These are phyloP conservation scores for Euclidium syriacum DNA, from an alignment of 345 rosid species.

Conservation along the genomic window DNA sequence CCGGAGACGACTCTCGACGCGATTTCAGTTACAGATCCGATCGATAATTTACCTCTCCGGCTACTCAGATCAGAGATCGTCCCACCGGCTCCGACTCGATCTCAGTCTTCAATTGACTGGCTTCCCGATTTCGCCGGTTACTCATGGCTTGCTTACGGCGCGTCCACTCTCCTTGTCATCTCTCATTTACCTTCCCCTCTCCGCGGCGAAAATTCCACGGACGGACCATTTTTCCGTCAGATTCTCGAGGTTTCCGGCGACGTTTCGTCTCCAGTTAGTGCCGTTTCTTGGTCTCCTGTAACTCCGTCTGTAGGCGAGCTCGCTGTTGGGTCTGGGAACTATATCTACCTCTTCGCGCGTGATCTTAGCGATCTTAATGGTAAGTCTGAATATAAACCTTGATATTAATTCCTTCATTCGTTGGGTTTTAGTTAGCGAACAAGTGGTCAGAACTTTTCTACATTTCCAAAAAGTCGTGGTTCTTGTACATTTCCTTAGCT, in stretches of 20 bases:
- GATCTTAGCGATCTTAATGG: constrained; percentile 45
- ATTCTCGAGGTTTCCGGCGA: constrained; percentile 56
- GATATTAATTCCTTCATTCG: background rate
- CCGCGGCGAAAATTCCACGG: constrained; percentile 44
- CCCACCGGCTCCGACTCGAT: constrained; percentile 68
- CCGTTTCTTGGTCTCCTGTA: constrained; percentile 79
- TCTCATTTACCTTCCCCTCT: constrained; percentile 90
- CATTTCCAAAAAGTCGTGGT: background rate
- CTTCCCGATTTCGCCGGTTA: constrained; percentile 73
- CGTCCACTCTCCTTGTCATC: constrained; percentile 78
- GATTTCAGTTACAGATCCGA: constrained; percentile 39
- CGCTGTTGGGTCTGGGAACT: constrained; percentile 65
- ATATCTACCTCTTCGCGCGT: constrained; percentile 43
- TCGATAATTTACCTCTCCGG: constrained; percentile 52
- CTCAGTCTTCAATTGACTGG: constrained; percentile 70
- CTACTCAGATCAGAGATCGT: constrained; percentile 55
- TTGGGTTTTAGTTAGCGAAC: background rate
- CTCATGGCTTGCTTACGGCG: constrained; percentile 96
- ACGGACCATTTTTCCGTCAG: constrained; percentile 75
- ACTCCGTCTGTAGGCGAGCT: constrained; percentile 74
- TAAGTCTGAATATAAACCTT: constrained; percentile 18
- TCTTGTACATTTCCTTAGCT: background rate
- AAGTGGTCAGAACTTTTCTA: background rate
- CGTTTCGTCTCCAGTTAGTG: constrained; percentile 38
- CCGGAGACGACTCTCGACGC: constrained; percentile 35